Base-by-base conservation (phyloP, 1,284 basidiomycete species). In the Paramarasmius palmivorus region DNA sequence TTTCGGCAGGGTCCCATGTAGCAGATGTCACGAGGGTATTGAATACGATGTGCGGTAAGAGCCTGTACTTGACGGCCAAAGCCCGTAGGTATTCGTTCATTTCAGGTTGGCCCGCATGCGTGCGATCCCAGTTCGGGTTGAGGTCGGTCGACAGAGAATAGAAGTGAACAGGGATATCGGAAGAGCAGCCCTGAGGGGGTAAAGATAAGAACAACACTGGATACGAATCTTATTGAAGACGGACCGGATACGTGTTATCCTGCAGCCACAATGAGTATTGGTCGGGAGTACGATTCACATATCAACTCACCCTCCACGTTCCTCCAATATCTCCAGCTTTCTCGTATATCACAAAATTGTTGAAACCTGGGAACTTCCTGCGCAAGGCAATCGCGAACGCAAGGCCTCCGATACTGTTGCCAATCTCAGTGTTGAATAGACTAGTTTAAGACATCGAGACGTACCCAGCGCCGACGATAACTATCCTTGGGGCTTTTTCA, bases 381-480 rank as follows among this genome's bases (percentile, higher is more conserved):
- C 67, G 67, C 34, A 73, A 58, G 7, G 62, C 57, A 35, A 73
- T 70, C 3, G 67, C 70, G 48, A 67, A 64, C 3, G 66, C 60
- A 3, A 74, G 35, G 2, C 71, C 72, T 15, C 54, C 54, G 23
- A 48, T 32, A 26, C 54, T 51, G 29, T 50, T 26, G 26, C 7
- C 15, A 37, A 38, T n/a, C 9, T 26, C 19, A 37, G 29, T 25
- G 68, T 73, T 59, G 66, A 71, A 56, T 65, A 67, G 0, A 61
- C 58, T 17, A 57, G 58, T 1, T 64, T 57, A 45, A n/a, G 61
- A 63, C 64, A 19, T 64, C 63, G 57, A 39, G 60, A 34, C 71
- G 49, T 45, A 74, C 74, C 74, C 74, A 42, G 72, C 68, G 15
- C 74, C 74, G 40, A 75, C 65, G 26, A 75, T 69, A 2, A 66